Evolutionary conservation across 2,329 filamentous ascomycete genomes (phyloP), one percentile per base, ranked within the genome.

Genomic region (Ceratocystis huliohia): DNA sequence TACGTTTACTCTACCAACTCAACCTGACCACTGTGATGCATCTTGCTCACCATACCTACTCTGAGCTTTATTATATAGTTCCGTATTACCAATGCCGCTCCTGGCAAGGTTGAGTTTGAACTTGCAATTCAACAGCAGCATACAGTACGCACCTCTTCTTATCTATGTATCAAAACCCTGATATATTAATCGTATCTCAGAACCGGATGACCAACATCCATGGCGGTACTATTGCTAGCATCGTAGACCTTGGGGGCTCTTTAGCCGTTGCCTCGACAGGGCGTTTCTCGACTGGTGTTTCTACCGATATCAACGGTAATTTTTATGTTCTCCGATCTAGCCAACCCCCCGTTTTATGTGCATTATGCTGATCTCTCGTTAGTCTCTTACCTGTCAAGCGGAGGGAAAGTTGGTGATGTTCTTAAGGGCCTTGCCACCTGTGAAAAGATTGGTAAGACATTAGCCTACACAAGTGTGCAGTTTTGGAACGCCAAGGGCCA

Each of bases 121-220:
- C 77, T 93, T 6, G 82, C 88, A 69, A 88, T 93, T 68, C 77
- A 85, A 64, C 85, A 87, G 69, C 82, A 91, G 68, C 89, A 92
- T 72, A 91, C 88, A 0, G 88, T 90, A 73, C 68, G 80, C 70
- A 22, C n/a, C 45, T 53, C 48, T 10, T 7, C 2, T 0, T 20
- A 44, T 13, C 25, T 5, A 6, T 15, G 10, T 30, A 17, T 33
- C 28, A n/a, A 4, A 17, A 33, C 22, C 2, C 28, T 3, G 13
- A 13, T 2, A 5, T 30, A 30, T 25, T 59, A 25, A 59, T 30
- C 25, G n/a, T 2, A 30, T 30, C 8, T 4, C 25, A 91, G 87
- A 93, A 93, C 72, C 85, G 89, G 1, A 78, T 93, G 0, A 82
- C 85, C 65, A 91, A 87, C 45, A 81, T 92, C 33, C 89, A 93